phyloP scores from a whole-genome alignment of 108 stramenopile species.

The Asterionellopsis glacialis region DNA sequence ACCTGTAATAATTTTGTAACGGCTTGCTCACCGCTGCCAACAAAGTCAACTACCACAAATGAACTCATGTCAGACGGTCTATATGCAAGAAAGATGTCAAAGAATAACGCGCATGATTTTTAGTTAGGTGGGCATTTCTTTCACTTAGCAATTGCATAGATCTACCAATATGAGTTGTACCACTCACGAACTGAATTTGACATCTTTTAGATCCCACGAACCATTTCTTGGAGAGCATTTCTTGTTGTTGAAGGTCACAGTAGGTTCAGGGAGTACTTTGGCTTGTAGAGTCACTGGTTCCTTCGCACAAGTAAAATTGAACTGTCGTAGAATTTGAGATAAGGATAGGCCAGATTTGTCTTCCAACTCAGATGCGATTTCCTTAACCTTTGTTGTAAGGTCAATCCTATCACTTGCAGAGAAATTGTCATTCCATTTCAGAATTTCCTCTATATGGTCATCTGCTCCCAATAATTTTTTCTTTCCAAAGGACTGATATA shows the following conservation, averaged over 20 bases:
- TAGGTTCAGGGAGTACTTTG: conserved; percentile 5
- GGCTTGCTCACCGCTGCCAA: not conserved
- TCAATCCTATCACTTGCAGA: conserved; percentile 8
- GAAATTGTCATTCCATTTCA: conserved; percentile 17
- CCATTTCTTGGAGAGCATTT: conserved; percentile 1
- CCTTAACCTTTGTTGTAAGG: conserved; percentile 2
- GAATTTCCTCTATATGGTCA: conserved; percentile 6
- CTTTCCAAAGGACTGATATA: conserved; percentile 13
- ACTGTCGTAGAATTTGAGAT: not conserved
- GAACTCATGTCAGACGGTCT: conserved; percentile 15
- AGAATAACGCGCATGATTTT: too few relatives aligned
- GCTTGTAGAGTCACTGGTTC: not conserved
- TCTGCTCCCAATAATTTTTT: not conserved
- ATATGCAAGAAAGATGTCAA: too few relatives aligned
- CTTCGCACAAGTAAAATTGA: not conserved
- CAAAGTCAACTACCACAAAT: conserved; percentile 20
- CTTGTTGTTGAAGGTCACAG: not conserved
- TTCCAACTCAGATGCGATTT: not conserved
- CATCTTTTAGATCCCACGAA: conserved; percentile 1
- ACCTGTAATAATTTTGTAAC: conserved; percentile 3
- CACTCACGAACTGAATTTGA: not conserved
- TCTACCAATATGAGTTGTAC: too few relatives aligned
- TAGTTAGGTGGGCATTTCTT: too few relatives aligned
- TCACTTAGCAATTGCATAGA: too few relatives aligned
- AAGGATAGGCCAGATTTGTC: not conserved